A percentile compares a stretch with the other conserved stretches of the same genome.
phyloP scores from a whole-genome alignment of 257 asterid genomes.

The Catharanthus roseus region DNA sequence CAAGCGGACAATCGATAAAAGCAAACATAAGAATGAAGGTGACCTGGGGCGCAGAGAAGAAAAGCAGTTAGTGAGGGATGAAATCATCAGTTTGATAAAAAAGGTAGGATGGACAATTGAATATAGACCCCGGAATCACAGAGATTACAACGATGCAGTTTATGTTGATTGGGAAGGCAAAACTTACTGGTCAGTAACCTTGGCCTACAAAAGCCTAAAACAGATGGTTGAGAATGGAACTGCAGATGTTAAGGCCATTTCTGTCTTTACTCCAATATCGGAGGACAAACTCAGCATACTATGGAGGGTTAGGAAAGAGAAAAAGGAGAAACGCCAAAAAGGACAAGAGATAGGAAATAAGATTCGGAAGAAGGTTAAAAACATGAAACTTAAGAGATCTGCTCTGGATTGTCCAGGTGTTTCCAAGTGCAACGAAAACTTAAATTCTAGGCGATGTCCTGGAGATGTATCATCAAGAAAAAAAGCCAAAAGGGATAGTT shows the following conservation, averaged over 20 bases:
- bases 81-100: conserved; percentile 50
- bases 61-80: conserved; percentile 65
- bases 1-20: conserved; percentile 3
- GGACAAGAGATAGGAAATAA: conserved; percentile 22
- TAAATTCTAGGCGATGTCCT: conserved; percentile 10
- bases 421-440: conserved; percentile 15
- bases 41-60: conserved; percentile 54
- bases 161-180: conserved; percentile 61
- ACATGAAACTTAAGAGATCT: conserved; percentile 30
- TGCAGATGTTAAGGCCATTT: conserved; percentile 42
- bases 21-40: conserved; percentile 17
- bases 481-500: not conserved
- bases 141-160: conserved; percentile 71
- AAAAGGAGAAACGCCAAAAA: conserved; percentile 32
- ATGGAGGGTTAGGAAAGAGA: conserved; percentile 44
- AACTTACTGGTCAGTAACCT: conserved; percentile 78
- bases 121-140: conserved; percentile 53
- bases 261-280: conserved; percentile 60
- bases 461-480: conserved; percentile 12
- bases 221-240: conserved; percentile 58
- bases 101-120: conserved; percentile 86
- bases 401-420: conserved; percentile 2
- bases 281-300: conserved; percentile 56
- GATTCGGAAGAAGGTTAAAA: conserved; percentile 28
- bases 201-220: conserved; percentile 69